Conservation (phyloP, 306 rosid species). For the Medicago arabica region DNA sequence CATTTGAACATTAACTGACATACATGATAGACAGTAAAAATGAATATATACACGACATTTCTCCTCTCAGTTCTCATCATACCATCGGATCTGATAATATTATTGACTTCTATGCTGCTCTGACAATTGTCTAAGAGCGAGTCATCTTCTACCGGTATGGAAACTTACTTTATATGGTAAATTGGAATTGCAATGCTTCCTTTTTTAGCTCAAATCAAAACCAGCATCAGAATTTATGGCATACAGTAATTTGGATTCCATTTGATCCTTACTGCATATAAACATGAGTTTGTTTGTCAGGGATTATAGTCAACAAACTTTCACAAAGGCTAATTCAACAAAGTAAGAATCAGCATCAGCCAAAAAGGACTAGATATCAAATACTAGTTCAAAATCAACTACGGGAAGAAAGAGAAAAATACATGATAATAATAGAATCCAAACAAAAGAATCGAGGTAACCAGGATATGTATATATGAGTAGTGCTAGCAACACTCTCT, state of each 20-base stretch:
- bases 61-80: slow-evolving; percentile 33
- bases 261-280: slow-evolving; percentile 83
- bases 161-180: slow-evolving; percentile 22
- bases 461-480: background rate
- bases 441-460: slow-evolving; percentile 5
- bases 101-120: slow-evolving; percentile 32
- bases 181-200: slow-evolving; percentile 19
- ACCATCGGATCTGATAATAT: slow-evolving; percentile 10
- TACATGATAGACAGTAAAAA: slow-evolving; percentile 22
- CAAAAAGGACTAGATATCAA: background rate
- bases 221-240: slow-evolving; percentile 97
- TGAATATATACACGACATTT: slow-evolving; percentile 40
- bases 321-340: slow-evolving; percentile 13
- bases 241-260: slow-evolving; percentile 85
- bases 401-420: background rate
- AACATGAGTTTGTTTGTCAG: slow-evolving; percentile 22
- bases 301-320: slow-evolving; percentile 9
- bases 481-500: too few species aligned
- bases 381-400: background rate
- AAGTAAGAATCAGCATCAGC: background rate
- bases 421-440: background rate
- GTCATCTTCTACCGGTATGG: slow-evolving; percentile 2
- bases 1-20: slow-evolving; percentile 43
- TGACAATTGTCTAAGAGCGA: slow-evolving; percentile 21
- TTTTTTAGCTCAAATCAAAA: slow-evolving; percentile 87